Conservation (phyloP, 768 basidiomycete genomes). For the Boletus coccyginus region DNA sequence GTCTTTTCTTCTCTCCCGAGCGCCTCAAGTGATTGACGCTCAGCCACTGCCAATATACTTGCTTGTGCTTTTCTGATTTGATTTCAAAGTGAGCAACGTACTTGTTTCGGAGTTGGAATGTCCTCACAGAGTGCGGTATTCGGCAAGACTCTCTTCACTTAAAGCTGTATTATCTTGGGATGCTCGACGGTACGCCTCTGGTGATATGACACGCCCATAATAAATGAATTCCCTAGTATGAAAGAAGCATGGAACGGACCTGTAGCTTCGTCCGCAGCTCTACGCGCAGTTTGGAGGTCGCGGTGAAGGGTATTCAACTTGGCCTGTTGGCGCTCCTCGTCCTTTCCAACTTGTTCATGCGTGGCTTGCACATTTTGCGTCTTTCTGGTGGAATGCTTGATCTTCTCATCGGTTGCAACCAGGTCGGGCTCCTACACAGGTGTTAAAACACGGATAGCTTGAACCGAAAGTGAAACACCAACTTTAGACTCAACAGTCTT, state of each 20-base stretch:
- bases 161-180: conserved; percentile 76
- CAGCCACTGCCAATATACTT: conserved; percentile 75
- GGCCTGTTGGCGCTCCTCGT: conserved; percentile 47
- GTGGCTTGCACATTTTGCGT: conserved; percentile 64
- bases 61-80: conserved; percentile 69
- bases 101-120: neutral
- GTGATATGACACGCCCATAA: conserved; percentile 7
- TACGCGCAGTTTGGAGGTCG: conserved; percentile 66
- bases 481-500: conserved; percentile 85
- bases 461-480: conserved; percentile 9
- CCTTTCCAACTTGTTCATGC: conserved; percentile 61
- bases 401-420: conserved; percentile 80
- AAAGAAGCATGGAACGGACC: conserved; percentile 42
- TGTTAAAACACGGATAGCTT: neutral
- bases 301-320: conserved; percentile 55
- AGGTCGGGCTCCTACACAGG: conserved; percentile 75
- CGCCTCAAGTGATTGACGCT: conserved; percentile 82
- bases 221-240: neutral
- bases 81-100: conserved; percentile 1
- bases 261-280: conserved; percentile 73
- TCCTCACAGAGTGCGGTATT: conserved; percentile 51
- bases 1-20: conserved; percentile 84
- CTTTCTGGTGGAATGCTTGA: conserved; percentile 81
- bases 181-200: conserved; percentile 73
- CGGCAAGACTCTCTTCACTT: conserved; percentile 78